These are phyloP conservation scores for Mortierella sp. DNA, from an alignment of 371 early-diverging fungal genomes.

Conservation along the genomic window DNA sequence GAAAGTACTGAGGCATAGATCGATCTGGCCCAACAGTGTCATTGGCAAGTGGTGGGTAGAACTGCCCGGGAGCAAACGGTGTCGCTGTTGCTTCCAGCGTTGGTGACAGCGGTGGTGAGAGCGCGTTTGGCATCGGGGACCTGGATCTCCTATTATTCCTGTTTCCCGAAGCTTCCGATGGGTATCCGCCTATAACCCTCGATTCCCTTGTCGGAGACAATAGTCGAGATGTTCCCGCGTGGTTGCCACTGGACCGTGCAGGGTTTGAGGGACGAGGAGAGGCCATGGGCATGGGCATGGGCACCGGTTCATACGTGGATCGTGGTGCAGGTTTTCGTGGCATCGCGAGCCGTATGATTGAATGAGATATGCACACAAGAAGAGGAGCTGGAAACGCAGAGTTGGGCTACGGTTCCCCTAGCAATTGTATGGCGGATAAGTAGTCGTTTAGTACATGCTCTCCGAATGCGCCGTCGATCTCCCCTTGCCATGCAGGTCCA, in stretches of 20 bases:
- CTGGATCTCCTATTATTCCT: conserved; percentile 7
- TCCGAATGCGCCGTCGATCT: too few relatives aligned
- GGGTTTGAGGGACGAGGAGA: conserved; percentile 10
- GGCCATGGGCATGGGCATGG: conserved; percentile 25
- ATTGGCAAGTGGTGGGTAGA: conserved; percentile 32
- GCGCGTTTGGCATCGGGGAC: not conserved
- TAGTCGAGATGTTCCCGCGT: conserved; percentile 1
- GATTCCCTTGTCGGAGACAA: conserved; percentile 18
- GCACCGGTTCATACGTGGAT: conserved; percentile 3
- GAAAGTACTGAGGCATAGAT: conserved; percentile 30
- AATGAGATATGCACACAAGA: not conserved
- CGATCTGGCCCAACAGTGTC: conserved; percentile 17
- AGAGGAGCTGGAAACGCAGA: too few relatives aligned
- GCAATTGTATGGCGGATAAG: not conserved
- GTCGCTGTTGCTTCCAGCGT: conserved; percentile 40
- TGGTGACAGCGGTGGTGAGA: conserved; percentile 38
- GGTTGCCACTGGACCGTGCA: conserved; percentile 1
- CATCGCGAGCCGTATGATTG: conserved; percentile 3
- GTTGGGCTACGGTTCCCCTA: too few relatives aligned
- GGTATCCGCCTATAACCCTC: conserved; percentile 29
- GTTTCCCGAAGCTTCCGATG: conserved; percentile 2
- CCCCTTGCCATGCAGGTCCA: too few relatives aligned
- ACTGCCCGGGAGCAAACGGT: conserved; percentile 34
- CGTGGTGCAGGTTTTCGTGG: conserved; percentile 16
- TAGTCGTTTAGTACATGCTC: too few relatives aligned